These are phyloP conservation scores for Alternaria sp. DNA, from an alignment of 2,329 filamentous ascomycete genomes.

Conservation along the genomic window DNA sequence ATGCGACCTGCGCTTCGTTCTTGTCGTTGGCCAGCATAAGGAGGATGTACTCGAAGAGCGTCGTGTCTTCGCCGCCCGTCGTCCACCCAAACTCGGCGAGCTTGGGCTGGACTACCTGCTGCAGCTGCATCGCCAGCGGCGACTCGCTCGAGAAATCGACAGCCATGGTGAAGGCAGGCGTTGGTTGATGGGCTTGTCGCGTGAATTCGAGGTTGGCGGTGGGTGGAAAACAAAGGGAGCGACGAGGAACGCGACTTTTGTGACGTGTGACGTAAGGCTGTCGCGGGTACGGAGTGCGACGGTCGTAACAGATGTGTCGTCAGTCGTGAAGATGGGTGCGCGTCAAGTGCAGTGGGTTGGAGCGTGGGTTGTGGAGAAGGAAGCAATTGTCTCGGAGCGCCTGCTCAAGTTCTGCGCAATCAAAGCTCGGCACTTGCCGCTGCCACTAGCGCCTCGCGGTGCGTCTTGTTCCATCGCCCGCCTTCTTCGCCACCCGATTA, in stretches of 20 bases:
- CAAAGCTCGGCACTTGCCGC: slow-evolving; percentile 17
- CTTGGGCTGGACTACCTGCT: slow-evolving; percentile 84
- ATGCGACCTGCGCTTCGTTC: slow-evolving; percentile 85
- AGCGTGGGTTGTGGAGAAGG: slow-evolving; percentile 13
- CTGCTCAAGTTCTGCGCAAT: slow-evolving; percentile 21
- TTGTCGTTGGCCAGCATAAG: slow-evolving; percentile 97
- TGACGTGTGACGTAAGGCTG: slow-evolving; percentile 18
- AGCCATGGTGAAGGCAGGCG: slow-evolving; percentile 64
- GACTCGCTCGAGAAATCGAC: slow-evolving; percentile 78
- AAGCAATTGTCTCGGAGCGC: slow-evolving; percentile 15
- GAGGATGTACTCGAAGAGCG: slow-evolving; percentile 93
- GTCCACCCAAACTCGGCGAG: slow-evolving; percentile 93
- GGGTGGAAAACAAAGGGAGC: slow-evolving; percentile 27
- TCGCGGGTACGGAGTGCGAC: slow-evolving; percentile 18
- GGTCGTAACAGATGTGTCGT: slow-evolving; percentile 16
- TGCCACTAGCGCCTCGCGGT: slow-evolving; percentile 5
- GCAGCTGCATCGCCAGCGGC: slow-evolving; percentile 83
- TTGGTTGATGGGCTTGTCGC: slow-evolving; percentile 15
- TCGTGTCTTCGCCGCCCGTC: slow-evolving; percentile 77
- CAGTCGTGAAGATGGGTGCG: slow-evolving; percentile 20
- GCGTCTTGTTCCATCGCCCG: neutral
- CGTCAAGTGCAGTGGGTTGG: slow-evolving; percentile 3
- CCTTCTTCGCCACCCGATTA: slow-evolving; percentile 1
- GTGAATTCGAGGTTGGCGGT: slow-evolving; percentile 19
- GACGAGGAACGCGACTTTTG: slow-evolving; percentile 30